These are phyloP conservation scores for Poronia punctata DNA, from an alignment of 495 filamentous ascomycete species.

Conservation along the genomic window DNA sequence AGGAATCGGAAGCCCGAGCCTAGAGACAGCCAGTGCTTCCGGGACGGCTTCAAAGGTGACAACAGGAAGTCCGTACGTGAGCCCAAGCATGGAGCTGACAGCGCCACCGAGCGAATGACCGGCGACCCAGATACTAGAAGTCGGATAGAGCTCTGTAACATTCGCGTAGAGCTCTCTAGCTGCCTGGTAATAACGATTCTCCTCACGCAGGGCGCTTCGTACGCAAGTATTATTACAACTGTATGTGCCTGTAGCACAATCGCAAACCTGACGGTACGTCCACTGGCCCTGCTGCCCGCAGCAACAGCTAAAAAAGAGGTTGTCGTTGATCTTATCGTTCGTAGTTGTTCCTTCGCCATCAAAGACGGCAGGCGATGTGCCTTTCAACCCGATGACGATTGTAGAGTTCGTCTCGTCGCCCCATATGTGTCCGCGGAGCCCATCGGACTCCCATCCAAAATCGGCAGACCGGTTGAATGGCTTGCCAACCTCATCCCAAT, in stretches of 20 bases:
- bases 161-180: conserved; percentile 84
- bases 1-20: conserved; percentile 80
- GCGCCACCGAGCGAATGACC: conserved; percentile 90
- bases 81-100: conserved; percentile 72
- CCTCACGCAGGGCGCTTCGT: conserved; percentile 60
- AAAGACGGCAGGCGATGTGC: conserved; percentile 83
- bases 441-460: conserved; percentile 90
- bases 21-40: conserved; percentile 77
- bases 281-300: conserved; percentile 86
- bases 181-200: conserved; percentile 86
- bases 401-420: conserved; percentile 78
- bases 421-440: conserved; percentile 88
- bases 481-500: conserved; percentile 77
- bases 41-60: conserved; percentile 88
- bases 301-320: conserved; percentile 95
- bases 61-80: conserved; percentile 83
- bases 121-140: conserved; percentile 77
- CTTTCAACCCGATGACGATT: conserved; percentile 86
- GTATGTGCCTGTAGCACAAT: conserved; percentile 77
- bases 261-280: conserved; percentile 84
- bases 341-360: conserved; percentile 93
- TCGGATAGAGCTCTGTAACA: conserved; percentile 80
- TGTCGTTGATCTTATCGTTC: conserved; percentile 96
- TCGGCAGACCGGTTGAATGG: conserved; percentile 72
- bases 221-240: conserved; percentile 90